Conservation (phyloP, 2,329 filamentous ascomycete genomes). For the Hysterium pulicare region DNA sequence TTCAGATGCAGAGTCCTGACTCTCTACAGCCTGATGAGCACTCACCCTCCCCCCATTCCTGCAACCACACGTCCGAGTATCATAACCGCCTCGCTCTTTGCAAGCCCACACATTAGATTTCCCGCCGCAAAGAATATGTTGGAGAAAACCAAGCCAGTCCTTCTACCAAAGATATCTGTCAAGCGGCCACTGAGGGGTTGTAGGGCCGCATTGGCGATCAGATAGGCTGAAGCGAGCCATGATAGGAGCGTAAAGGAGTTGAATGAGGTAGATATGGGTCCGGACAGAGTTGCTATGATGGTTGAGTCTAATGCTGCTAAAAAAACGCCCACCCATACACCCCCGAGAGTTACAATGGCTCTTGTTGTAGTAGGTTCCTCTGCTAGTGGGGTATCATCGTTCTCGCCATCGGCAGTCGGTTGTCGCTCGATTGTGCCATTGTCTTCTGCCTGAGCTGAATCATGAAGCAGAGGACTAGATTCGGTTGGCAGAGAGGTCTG, state of each 20-base stretch:
- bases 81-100: constrained; percentile 63
- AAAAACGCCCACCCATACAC: constrained; percentile 3
- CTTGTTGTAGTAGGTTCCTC: not conserved
- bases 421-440: constrained; percentile 1
- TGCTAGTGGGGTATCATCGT: not conserved
- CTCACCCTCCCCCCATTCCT: constrained; percentile 70
- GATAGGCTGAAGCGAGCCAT: constrained; percentile 84
- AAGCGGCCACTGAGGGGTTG: constrained; percentile 82
- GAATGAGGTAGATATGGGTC: constrained; percentile 80
- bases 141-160: constrained; percentile 73
- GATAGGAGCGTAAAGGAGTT: constrained; percentile 76
- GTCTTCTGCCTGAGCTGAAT: not conserved
- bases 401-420: not conserved
- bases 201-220: constrained; percentile 82
- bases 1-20: too few relatives aligned
- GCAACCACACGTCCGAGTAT: constrained; percentile 76
- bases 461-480: constrained; percentile 1
- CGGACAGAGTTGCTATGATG: constrained; percentile 66
- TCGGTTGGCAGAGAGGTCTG: not conserved
- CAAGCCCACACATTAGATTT: constrained; percentile 78
- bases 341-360: not conserved
- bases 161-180: constrained; percentile 83
- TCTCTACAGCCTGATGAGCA: not conserved
- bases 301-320: constrained; percentile 3
- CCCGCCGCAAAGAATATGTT: constrained; percentile 77